Base-by-base conservation (phyloP, 129 eudicot genomes). In the Lactuca sativa region DNA sequence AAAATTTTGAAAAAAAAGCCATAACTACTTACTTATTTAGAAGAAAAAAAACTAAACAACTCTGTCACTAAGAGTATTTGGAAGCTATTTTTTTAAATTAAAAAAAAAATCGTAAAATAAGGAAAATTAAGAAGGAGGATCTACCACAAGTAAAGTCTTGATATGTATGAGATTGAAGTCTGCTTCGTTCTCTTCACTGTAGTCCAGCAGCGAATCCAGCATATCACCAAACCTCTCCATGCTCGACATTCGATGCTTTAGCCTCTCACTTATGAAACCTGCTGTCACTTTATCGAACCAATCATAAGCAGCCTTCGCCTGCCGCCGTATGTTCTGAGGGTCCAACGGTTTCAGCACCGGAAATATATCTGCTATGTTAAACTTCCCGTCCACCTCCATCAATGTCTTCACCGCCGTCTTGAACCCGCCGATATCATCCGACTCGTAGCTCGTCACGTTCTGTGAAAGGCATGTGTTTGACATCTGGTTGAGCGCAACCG, bases 301-400 rank as follows among this genome's bases (percentile, higher is more conserved):
- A 4, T 55, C 73, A 43, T 74, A 86, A 8, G 79, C 80, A 21
- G 53, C 82, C 72, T 51, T 83, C 5, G 82, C 82, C 32, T 41
- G 70, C 14, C 76, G 62, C 59, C 85, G 65, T 18, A 89, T 67
- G 32, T 87, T 83, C 49, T 83, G 96, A 4, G 82, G 86, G 44
- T 89, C 92, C 55, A 86, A 60, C 14, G 69, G 77, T 52, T 70
- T 86, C 33, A 89, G 16, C 41, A 77, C 17, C 9, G 90, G 87
- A 62, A 86, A 82, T 10, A 58, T 74, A 25, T 89, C 96, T 0
- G 83, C 80, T 1, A 82, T 34, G 36, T 86, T 89, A 25, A 86
- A 83, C 80, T 71, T 82, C 12, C 85, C 87, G 11, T 68, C 81
- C 38, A 81, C 80, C 54, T 77, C 86, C 84, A 86, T 74, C 4